A percentile compares a stretch with the other conserved stretches of the same genome.
Evolutionary conservation across 306 rosid species (phyloP).

Genomic region (Vachellia collinsii): DNA sequence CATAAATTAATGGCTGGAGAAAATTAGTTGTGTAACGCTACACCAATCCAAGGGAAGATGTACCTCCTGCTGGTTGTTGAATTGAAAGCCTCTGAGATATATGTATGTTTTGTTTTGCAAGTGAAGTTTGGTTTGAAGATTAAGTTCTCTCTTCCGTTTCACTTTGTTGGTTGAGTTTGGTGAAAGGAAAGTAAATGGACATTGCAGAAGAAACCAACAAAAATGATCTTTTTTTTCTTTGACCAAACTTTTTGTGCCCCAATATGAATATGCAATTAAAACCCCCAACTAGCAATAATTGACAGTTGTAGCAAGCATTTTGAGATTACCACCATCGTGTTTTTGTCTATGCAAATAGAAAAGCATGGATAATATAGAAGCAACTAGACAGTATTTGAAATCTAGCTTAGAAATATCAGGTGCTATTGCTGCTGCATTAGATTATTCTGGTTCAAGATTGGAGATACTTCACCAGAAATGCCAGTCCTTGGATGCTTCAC

Average conservation of each 20-base stretch:
- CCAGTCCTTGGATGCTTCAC: slow-evolving; percentile 53
- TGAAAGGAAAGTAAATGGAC: slow-evolving; percentile 53
- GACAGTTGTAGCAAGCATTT: slow-evolving; percentile 37
- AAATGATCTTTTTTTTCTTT: slow-evolving; percentile 25
- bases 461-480: slow-evolving; percentile 47
- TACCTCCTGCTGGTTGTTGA: slow-evolving; percentile 64
- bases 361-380: slow-evolving; percentile 48
- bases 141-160: slow-evolving; percentile 31
- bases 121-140: slow-evolving; percentile 75
- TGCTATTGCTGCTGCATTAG: slow-evolving; percentile 49
- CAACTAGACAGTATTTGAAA: slow-evolving; percentile 54
- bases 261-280: slow-evolving; percentile 37
- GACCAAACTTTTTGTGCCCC: slow-evolving; percentile 19
- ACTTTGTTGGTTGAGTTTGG: slow-evolving; percentile 81
- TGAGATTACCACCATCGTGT: slow-evolving; percentile 16
- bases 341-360: slow-evolving; percentile 49
- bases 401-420: slow-evolving; percentile 61
- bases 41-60: slow-evolving; percentile 45
- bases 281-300: slow-evolving; percentile 27
- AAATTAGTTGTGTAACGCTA: slow-evolving; percentile 41
- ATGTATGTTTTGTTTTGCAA: slow-evolving; percentile 63
- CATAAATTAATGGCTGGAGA: slow-evolving; percentile 33
- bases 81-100: slow-evolving; percentile 41
- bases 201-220: slow-evolving; percentile 52
- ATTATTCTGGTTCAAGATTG: slow-evolving; percentile 59